Base-by-base conservation (phyloP, 2,329 filamentous ascomycete species). In the Arthrobotrys megalospora region DNA sequence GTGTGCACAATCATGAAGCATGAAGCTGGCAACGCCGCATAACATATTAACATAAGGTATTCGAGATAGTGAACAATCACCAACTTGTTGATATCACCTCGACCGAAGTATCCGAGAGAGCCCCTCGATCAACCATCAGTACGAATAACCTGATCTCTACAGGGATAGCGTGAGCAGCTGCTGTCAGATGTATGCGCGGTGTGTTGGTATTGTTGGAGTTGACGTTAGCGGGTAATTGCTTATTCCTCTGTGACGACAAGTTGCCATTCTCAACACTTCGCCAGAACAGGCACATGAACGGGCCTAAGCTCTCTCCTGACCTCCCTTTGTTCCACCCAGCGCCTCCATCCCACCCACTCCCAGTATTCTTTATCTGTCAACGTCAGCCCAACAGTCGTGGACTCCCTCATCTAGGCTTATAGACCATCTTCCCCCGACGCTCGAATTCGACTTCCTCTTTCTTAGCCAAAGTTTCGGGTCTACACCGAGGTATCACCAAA, bases 241-340 rank as follows among this genome's bases (percentile, higher is more conserved):
- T 73, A 48, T 73, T 58, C 50, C 60, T 21, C 7, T 45, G 69
- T 73, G 69, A 73, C 69, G 69, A 73, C 69, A 73, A 50, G 60
- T 66, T 58, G 38, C 69, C 50, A 60, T 73, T 73, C 60, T 73
- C 69, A 73, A 73, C 69, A 66, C 69, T 66, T 66, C 62, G 64
- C 58, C 45, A 50, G 60, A 50, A 43, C 34, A 55, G 50, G 72
- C 73, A 77, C 73, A 77, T 77, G 70, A 53, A 75, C 58, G 52
- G 53, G 36, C 55, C 38, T 50, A 60, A 43, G 58, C 65, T 66
- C 55, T 60, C 72, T 71, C 60, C 66, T 65, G 70, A 75, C 70
- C 62, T 75, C 63, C 52, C 63, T 71, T 64, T 65, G 36, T 52
- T 62, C 36, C 43, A 41, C 32, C 58, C 48, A 16, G 52, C 24